A percentile compares a stretch with the other conserved stretches of the same genome.
These are phyloP conservation scores for Lepidopterella palustris DNA, from an alignment of 495 filamentous ascomycete species.

Conservation along the genomic window DNA sequence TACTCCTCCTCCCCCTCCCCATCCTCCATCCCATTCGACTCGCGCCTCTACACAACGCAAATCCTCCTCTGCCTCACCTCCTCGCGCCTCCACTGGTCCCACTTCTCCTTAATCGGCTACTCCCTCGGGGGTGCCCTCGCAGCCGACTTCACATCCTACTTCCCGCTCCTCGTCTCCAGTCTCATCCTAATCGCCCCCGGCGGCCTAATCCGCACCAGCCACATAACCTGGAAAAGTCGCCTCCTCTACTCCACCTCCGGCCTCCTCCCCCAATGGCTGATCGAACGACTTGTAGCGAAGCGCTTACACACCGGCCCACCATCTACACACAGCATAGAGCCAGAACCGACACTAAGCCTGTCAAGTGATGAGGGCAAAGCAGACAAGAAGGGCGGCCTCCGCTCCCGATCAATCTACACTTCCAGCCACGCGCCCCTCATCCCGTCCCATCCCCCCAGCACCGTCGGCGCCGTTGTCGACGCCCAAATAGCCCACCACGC, in stretches of 20 bases:
- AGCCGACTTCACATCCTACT: constrained; percentile 64
- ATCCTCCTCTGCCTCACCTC: constrained; percentile 66
- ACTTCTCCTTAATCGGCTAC: constrained; percentile 73
- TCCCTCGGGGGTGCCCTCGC: constrained; percentile 77
- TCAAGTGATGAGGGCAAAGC: constrained; percentile 22
- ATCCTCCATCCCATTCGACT: constrained; percentile 59
- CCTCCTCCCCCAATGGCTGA: constrained; percentile 52
- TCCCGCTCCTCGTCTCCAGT: constrained; percentile 58
- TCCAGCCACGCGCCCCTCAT: constrained; percentile 21
- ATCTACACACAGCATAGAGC: constrained; percentile 24
- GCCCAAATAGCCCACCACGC: constrained; percentile 53
- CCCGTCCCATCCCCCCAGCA: constrained; percentile 39
- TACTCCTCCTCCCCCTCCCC: constrained; percentile 68
- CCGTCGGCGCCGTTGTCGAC: constrained; percentile 41
- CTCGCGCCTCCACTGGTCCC: constrained; percentile 61
- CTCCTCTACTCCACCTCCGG: constrained; percentile 53
- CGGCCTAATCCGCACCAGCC: constrained; percentile 62
- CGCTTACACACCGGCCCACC: constrained; percentile 40
- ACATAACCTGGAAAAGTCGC: constrained; percentile 52
- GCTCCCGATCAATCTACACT: neutral
- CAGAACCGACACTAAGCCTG: constrained; percentile 3
- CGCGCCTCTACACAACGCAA: constrained; percentile 66
- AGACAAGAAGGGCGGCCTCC: constrained; percentile 10
- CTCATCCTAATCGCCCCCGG: constrained; percentile 69
- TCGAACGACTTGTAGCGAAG: constrained; percentile 47